Percentiles rank a stretch among this genome's conserved stretches.
Evolutionary conservation across 331 rosid genomes (phyloP).

Genomic region (Prunus yedoensis): DNA sequence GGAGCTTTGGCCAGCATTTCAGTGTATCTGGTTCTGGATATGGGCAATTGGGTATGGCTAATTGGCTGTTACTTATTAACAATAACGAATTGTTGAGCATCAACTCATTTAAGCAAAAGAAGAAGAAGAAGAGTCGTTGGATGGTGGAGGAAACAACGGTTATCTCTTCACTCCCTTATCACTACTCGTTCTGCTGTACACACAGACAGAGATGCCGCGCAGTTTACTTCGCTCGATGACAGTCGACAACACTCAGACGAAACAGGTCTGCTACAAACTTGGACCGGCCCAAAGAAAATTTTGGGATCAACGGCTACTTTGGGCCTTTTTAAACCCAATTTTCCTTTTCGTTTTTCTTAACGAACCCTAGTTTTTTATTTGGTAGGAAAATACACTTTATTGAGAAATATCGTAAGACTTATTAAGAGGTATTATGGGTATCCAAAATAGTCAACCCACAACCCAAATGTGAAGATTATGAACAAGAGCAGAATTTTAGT

Average conservation of each 20-base stretch:
- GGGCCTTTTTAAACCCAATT: not conserved
- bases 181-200: not conserved
- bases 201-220: not conserved
- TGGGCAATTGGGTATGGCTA: not conserved
- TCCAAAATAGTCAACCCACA: no score
- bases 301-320: not conserved
- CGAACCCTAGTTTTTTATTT: no score
- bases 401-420: no score
- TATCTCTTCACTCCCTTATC: not conserved
- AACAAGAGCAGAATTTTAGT: no score
- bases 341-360: not conserved
- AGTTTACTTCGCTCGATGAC: not conserved
- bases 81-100: not conserved
- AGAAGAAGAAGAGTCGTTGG: not conserved
- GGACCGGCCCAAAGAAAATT: not conserved
- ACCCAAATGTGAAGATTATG: no score
- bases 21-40: not conserved
- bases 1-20: conserved; percentile 26
- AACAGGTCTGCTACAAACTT: not conserved
- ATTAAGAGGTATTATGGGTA: no score
- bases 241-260: no score
- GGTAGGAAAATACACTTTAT: no score
- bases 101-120: not conserved
- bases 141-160: not conserved
- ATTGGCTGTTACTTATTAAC: not conserved